Percentiles rank a stretch among this genome's conserved stretches.
Evolutionary conservation across 805 yeast genomes (phyloP).

Genomic region (Spencermartinsiella europaea): DNA sequence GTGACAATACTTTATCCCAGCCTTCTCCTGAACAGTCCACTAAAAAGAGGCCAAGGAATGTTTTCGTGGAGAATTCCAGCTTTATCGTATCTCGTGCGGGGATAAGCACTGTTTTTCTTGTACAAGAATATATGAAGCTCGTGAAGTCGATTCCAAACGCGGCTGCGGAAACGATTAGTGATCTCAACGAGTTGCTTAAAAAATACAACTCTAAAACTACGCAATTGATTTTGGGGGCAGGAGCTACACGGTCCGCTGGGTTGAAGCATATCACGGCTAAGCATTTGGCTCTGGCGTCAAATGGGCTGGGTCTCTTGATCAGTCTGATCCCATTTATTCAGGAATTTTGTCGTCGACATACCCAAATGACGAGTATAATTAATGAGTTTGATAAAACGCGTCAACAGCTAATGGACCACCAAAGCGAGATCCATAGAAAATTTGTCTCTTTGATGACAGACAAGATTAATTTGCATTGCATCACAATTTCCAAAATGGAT

Average conservation of each 20-base stretch:
- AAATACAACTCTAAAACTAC: constrained; percentile 50
- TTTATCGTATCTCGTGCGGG: constrained; percentile 55
- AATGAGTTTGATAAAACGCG: constrained; percentile 38
- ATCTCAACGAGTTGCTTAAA: constrained; percentile 42
- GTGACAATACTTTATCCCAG: constrained; percentile 37
- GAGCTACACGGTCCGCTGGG: constrained; percentile 71
- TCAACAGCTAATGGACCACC: constrained; percentile 51
- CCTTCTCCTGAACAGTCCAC: constrained; percentile 12
- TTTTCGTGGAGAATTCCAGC: constrained; percentile 48
- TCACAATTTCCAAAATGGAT: constrained; percentile 42
- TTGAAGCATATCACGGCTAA: constrained; percentile 68
- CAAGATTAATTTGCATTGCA: constrained; percentile 48
- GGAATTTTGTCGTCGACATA: constrained; percentile 30
- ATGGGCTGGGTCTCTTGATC: constrained; percentile 50
- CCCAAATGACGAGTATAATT: constrained; percentile 22
- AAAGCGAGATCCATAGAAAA: constrained; percentile 56
- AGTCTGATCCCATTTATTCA: constrained; percentile 35
- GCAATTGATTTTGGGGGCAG: constrained; percentile 64
- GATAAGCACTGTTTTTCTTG: constrained; percentile 34
- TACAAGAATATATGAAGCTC: constrained; percentile 53
- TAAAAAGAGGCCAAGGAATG: constrained; percentile 23
- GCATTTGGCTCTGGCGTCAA: constrained; percentile 63
- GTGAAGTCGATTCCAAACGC: constrained; percentile 50
- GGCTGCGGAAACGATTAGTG: constrained; percentile 22
- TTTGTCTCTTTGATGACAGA: constrained; percentile 68